A percentile compares a stretch with the other conserved stretches of the same genome.
Conservation (phyloP, 1,284 basidiomycete species). For the Puccinia coronata region DNA sequence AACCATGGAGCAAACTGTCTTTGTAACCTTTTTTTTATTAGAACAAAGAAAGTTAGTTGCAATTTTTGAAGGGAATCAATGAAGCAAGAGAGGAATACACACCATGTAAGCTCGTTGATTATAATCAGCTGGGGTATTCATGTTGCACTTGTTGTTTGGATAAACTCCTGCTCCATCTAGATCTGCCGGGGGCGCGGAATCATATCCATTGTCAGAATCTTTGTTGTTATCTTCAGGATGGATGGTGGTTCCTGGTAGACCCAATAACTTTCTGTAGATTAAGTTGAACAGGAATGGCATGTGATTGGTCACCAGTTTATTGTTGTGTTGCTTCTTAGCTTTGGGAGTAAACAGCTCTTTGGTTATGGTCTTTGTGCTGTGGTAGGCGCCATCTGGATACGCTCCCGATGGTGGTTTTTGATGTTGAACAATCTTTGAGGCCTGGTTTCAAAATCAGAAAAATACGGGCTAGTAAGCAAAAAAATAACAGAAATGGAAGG, state of each 20-base stretch:
- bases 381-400: background rate
- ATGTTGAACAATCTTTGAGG: background rate
- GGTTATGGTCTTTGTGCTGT: background rate
- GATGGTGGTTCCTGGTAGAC: background rate
- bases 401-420: background rate
- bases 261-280: background rate
- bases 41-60: background rate
- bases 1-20: background rate
- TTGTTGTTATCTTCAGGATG: background rate
- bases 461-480: background rate
- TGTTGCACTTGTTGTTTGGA: too few species aligned
- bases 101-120: background rate
- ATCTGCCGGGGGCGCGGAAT: too few species aligned
- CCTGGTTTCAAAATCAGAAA: background rate
- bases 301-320: background rate
- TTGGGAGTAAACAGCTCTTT: background rate
- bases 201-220: too few species aligned
- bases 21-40: background rate
- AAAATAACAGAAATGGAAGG: background rate
- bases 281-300: background rate
- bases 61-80: background rate
- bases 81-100: background rate
- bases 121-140: too few species aligned
- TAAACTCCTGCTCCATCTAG: too few species aligned
- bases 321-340: background rate